Percentiles rank a stretch among this genome's conserved stretches.
These are phyloP conservation scores for Lignosus rhinocerotis DNA, from an alignment of 1,284 basidiomycete species.

Conservation along the genomic window DNA sequence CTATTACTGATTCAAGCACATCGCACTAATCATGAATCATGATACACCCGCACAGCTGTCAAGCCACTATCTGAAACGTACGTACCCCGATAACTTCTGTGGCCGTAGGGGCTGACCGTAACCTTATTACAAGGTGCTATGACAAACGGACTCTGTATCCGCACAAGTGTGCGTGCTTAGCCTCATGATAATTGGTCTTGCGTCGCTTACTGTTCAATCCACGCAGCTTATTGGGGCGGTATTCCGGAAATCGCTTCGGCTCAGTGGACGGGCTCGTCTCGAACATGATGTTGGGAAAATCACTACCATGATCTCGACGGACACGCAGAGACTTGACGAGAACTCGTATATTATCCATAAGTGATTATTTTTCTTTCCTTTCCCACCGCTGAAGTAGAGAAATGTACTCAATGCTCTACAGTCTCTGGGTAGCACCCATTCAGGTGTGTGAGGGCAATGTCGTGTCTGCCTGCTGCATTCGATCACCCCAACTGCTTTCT, in stretches of 20 bases:
- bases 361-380: conserved; percentile 35
- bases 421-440: conserved; percentile 58
- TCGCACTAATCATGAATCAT: not conserved
- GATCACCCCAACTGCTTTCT: conserved; percentile 21
- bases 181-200: not conserved
- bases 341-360: conserved; percentile 50
- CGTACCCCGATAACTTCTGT: not conserved
- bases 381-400: not conserved
- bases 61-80: conserved; percentile 54
- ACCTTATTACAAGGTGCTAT: conserved; percentile 41
- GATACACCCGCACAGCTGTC: conserved; percentile 36
- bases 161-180: conserved; percentile 45
- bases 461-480: not conserved
- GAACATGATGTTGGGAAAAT: conserved; percentile 66
- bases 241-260: conserved; percentile 69
- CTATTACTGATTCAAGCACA: not conserved
- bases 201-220: not conserved
- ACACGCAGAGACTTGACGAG: conserved; percentile 53
- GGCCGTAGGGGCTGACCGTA: too few species aligned
- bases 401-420: conserved; percentile 26
- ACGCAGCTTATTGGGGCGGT: conserved; percentile 62
- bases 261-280: conserved; percentile 64
- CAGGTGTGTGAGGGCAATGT: conserved; percentile 36
- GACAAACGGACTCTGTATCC: conserved; percentile 50
- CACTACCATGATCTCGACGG: conserved; percentile 71